Conservation (phyloP, 306 rosid genomes). For the Prunus salicina region DNA sequence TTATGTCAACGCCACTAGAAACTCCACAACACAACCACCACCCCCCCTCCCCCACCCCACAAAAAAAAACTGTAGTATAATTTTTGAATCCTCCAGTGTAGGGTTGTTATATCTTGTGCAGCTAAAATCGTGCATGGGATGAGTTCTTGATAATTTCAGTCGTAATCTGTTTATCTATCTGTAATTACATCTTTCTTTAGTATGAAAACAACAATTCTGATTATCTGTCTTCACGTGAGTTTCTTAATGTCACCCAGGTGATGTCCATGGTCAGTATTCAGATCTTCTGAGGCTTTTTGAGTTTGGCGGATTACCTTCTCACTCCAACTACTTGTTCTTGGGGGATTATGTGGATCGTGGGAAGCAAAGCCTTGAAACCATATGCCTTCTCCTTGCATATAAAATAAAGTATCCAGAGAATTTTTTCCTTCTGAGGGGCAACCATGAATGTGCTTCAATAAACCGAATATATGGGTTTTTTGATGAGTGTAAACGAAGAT, state of each 20-base stretch:
- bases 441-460: constrained; percentile 91
- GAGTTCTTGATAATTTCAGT: background rate
- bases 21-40: background rate
- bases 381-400: constrained; percentile 88
- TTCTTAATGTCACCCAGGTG: constrained; percentile 54
- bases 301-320: constrained; percentile 82
- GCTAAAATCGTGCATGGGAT: background rate
- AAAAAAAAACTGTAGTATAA: background rate
- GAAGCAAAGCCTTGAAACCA: constrained; percentile 81
- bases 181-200: constrained; percentile 2
- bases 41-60: background rate
- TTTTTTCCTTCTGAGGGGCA: constrained; percentile 86
- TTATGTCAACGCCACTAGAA: background rate
- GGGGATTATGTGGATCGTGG: constrained; percentile 97
- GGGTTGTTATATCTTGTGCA: background rate
- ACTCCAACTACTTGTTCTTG: constrained; percentile 71
- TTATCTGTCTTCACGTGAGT: background rate
- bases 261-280: constrained; percentile 79
- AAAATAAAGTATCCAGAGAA: constrained; percentile 78
- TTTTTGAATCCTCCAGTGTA: background rate
- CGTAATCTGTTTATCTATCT: background rate
- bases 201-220: background rate
- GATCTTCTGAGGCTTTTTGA: constrained; percentile 86
- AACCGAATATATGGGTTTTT: constrained; percentile 86
- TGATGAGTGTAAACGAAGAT: constrained; percentile 86